Percentiles rank a stretch among this genome's conserved stretches.
phyloP scores from a whole-genome alignment of 192 early-diverging fungal species.

The Rhizophlyctis rosea region DNA sequence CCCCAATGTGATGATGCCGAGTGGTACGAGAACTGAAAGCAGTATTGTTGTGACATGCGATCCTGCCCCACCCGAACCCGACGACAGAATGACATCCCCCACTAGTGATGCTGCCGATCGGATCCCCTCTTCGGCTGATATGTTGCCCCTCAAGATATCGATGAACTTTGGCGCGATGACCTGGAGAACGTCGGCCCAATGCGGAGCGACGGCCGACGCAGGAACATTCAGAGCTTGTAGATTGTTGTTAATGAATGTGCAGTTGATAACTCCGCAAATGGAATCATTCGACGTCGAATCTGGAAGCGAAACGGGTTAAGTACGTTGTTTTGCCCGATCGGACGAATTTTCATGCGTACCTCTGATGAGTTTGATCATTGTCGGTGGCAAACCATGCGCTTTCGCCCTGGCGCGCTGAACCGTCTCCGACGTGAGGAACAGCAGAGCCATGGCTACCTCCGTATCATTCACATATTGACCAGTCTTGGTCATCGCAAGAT shows the following conservation, averaged over 20 bases:
- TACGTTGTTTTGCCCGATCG: background rate
- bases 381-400: constrained; percentile 17
- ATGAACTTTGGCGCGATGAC: constrained; percentile 17
- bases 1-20: constrained; percentile 5
- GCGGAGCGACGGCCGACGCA: constrained; percentile 5
- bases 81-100: background rate
- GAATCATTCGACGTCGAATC: too few species aligned
- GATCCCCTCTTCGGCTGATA: background rate
- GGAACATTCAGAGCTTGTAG: constrained; percentile 6
- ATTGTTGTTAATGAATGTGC: background rate
- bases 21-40: constrained; percentile 11
- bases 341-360: constrained; percentile 5
- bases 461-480: constrained; percentile 19
- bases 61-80: background rate
- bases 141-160: constrained; percentile 13
- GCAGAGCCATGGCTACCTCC: constrained; percentile 12
- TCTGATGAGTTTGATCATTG: constrained; percentile 1
- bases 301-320: constrained; percentile 1
- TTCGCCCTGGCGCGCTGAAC: constrained; percentile 19
- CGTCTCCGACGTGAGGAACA: constrained; percentile 14
- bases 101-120: background rate
- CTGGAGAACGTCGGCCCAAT: constrained; percentile 10
- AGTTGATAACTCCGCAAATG: constrained; percentile 10
- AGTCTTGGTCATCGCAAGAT: constrained; percentile 20
- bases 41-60: constrained; percentile 2